Evolutionary conservation across 192 early-diverging fungal species (phyloP).

Genomic region (Paraglomus brasilianum): DNA sequence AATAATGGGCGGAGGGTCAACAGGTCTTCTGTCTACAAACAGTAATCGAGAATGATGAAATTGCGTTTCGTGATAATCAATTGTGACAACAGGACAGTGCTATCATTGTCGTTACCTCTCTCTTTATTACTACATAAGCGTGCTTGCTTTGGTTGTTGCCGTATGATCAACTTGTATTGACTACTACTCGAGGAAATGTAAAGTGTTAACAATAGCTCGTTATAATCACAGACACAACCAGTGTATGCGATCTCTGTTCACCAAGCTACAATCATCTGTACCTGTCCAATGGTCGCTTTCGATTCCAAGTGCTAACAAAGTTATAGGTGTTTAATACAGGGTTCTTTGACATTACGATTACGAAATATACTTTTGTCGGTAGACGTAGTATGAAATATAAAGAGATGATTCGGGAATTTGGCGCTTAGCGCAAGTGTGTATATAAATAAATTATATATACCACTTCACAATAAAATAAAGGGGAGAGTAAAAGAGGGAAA

Average conservation of each 20-base stretch:
- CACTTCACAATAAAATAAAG: no score
- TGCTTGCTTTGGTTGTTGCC: constrained; percentile 83
- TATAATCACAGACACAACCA: no score
- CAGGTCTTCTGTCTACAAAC: constrained; percentile 67
- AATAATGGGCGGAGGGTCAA: constrained; percentile 79
- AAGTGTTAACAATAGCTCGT: no score
- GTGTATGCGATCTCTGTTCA: no score
- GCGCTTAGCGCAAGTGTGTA: no score
- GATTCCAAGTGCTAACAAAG: constrained; percentile 22
- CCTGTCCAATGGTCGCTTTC: constrained; percentile 18
- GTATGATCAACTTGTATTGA: constrained; percentile 59
- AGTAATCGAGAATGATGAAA: no score
- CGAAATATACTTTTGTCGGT: no score
- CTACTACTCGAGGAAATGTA: constrained; percentile 19
- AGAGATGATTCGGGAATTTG: no score
- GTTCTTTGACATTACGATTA: constrained; percentile 28
- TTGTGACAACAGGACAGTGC: neutral
- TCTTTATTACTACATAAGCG: constrained; percentile 90
- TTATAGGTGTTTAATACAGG: constrained; percentile 28
- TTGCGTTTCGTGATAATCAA: neutral
- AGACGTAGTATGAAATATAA: no score
- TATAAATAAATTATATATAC: no score
- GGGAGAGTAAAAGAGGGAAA: no score
- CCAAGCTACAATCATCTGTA: no score
- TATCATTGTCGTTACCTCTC: constrained; percentile 56